Evolutionary conservation across 2,329 filamentous ascomycete genomes (phyloP).

Genomic region (Fusarium austroafricanum): DNA sequence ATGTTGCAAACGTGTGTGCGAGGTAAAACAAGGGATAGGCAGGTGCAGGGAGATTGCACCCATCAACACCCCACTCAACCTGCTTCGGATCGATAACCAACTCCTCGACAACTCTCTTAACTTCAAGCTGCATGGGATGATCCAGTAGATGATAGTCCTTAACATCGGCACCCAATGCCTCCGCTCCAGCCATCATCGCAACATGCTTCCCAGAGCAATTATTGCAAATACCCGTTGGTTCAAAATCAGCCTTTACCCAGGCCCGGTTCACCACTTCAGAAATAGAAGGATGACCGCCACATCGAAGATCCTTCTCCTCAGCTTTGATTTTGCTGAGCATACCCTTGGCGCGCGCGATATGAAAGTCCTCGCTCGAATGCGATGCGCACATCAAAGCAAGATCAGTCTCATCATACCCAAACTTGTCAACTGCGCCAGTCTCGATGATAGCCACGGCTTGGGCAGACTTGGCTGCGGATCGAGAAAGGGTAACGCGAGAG

Average conservation of each 20-base stretch:
- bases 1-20: constrained; percentile 51
- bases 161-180: constrained; percentile 49
- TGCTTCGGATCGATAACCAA: constrained; percentile 46
- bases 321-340: constrained; percentile 54
- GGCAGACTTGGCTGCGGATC: constrained; percentile 60
- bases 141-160: constrained; percentile 51
- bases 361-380: constrained; percentile 57
- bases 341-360: constrained; percentile 51
- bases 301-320: constrained; percentile 53
- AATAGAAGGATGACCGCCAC: constrained; percentile 56
- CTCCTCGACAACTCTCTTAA: constrained; percentile 53
- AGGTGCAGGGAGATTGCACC: constrained; percentile 61
- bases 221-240: constrained; percentile 54
- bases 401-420: constrained; percentile 54
- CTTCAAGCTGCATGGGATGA: constrained; percentile 55
- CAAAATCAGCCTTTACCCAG: constrained; percentile 55
- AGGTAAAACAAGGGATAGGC: constrained; percentile 54
- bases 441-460: constrained; percentile 59
- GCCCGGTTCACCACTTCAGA: constrained; percentile 50
- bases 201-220: constrained; percentile 63
- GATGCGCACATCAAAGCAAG: constrained; percentile 61
- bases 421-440: constrained; percentile 53
- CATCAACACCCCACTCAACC: constrained; percentile 58
- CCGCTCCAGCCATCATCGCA: constrained; percentile 59
- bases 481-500: constrained; percentile 54